A percentile compares a stretch with the other conserved stretches of the same genome.
phyloP scores from a whole-genome alignment of 2,329 filamentous ascomycete genomes.

The Xylariales sp. region DNA sequence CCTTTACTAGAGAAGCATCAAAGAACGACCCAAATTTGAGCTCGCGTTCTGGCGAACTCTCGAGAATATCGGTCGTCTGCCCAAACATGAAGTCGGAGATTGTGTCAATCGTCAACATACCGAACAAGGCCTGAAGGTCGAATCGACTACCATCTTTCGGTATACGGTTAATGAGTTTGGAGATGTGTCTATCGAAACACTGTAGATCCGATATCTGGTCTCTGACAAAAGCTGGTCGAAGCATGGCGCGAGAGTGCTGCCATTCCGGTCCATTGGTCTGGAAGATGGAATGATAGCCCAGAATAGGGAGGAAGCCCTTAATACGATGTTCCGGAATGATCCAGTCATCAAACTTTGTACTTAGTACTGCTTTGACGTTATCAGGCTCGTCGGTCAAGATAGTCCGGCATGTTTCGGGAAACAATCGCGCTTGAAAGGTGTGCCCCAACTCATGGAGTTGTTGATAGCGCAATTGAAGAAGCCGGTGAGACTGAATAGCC shows the following conservation, averaged over 20 bases:
- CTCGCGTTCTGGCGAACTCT: conserved; percentile 29
- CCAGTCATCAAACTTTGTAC: conserved; percentile 40
- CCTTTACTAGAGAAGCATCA: conserved; percentile 38
- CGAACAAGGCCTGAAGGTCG: conserved; percentile 61
- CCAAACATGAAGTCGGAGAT: conserved; percentile 62
- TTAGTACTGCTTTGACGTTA: conserved; percentile 10
- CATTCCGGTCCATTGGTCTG: conserved; percentile 47
- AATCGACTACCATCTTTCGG: conserved; percentile 50
- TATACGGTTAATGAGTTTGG: conserved; percentile 54
- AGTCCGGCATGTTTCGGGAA: conserved; percentile 14
- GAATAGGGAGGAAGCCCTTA: conserved; percentile 33
- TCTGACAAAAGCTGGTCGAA: conserved; percentile 49
- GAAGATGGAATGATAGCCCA: conserved; percentile 51
- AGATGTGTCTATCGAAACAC: conserved; percentile 65
- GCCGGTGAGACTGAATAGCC: conserved; percentile 11
- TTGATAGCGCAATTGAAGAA: conserved; percentile 15
- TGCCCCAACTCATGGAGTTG: conserved; percentile 14
- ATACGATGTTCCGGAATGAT: conserved; percentile 34
- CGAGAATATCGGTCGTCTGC: conserved; percentile 36
- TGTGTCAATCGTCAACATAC: conserved; percentile 61
- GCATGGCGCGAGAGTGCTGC: conserved; percentile 46
- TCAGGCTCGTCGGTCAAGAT: conserved; percentile 23
- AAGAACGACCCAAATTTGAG: conserved; percentile 43
- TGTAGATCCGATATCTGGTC: conserved; percentile 61
- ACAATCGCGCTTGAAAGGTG: conserved; percentile 19